These are phyloP conservation scores for Didymella lethalis DNA, from an alignment of 2,329 filamentous ascomycete species.

Conservation along the genomic window DNA sequence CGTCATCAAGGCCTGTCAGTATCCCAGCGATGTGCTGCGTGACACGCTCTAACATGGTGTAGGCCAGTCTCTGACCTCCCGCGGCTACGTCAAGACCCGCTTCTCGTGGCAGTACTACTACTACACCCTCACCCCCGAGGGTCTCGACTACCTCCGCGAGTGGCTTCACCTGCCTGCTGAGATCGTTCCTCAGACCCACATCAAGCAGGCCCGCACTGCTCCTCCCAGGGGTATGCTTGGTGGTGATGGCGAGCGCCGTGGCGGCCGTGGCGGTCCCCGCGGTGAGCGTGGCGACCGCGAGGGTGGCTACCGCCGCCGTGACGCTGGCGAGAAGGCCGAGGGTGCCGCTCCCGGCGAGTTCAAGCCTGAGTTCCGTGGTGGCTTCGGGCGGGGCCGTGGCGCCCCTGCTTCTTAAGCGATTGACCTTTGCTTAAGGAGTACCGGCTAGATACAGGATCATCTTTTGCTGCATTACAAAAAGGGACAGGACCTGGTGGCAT, in stretches of 20 bases:
- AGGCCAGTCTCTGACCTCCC: slow-evolving; percentile 92
- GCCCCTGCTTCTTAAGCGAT: slow-evolving; percentile 49
- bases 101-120: slow-evolving; percentile 85
- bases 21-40: slow-evolving; percentile 4
- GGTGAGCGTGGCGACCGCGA: slow-evolving; percentile 66
- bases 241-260: slow-evolving; percentile 77
- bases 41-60: slow-evolving; percentile 25
- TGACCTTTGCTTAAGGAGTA: slow-evolving; percentile 33
- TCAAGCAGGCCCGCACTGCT: slow-evolving; percentile 99
- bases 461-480: slow-evolving; percentile 48
- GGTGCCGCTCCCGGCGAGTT: slow-evolving; percentile 53
- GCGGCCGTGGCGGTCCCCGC: slow-evolving; percentile 77
- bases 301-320: slow-evolving; percentile 87
- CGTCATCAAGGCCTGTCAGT: slow-evolving; percentile 90
- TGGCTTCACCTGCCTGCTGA: slow-evolving; percentile 99
- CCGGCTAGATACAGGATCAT: slow-evolving; percentile 33
- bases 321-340: slow-evolving; percentile 63
- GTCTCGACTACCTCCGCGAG: slow-evolving; percentile 99
- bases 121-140: slow-evolving; percentile 99
- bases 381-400: slow-evolving; percentile 52
- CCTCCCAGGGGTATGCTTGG: slow-evolving; percentile 99
- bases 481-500: slow-evolving; percentile 44
- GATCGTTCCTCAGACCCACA: slow-evolving; percentile 99
- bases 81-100: slow-evolving; percentile 99
- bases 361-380: slow-evolving; percentile 56